Conservation (phyloP, 768 basidiomycete genomes). For the Boletus rubescentipes region DNA sequence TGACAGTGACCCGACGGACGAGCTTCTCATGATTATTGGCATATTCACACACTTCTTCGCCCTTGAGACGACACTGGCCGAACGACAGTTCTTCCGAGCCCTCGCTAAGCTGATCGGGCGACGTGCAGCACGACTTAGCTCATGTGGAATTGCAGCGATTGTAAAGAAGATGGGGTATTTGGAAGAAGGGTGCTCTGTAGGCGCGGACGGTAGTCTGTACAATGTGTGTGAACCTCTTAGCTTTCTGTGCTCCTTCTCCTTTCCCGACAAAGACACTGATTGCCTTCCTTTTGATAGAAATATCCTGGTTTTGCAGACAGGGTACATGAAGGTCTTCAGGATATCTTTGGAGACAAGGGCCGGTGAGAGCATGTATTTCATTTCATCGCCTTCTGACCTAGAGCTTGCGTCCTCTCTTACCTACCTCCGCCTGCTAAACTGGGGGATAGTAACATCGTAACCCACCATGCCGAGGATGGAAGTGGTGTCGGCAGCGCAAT, state of each 20-base stretch:
- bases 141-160: conserved; percentile 96
- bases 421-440: conserved; percentile 67
- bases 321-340: conserved; percentile 88
- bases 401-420: conserved; percentile 20
- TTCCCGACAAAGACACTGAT: background rate
- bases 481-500: conserved; percentile 96
- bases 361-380: conserved; percentile 49
- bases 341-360: conserved; percentile 96
- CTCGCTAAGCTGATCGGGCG: conserved; percentile 87
- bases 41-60: conserved; percentile 98
- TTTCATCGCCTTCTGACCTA: background rate
- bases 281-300: conserved; percentile 57
- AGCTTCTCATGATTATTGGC: conserved; percentile 93
- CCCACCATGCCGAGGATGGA: conserved; percentile 46
- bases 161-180: conserved; percentile 93
- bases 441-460: conserved; percentile 25
- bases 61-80: conserved; percentile 92
- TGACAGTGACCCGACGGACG: conserved; percentile 88
- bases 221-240: conserved; percentile 54
- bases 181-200: conserved; percentile 86
- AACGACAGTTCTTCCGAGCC: conserved; percentile 96
- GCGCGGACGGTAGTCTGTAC: conserved; percentile 93
- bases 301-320: conserved; percentile 94
- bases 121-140: conserved; percentile 85
- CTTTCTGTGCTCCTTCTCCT: background rate